phyloP scores from a whole-genome alignment of 164 flowering plant genomes.

The Amborella trichopoda region DNA sequence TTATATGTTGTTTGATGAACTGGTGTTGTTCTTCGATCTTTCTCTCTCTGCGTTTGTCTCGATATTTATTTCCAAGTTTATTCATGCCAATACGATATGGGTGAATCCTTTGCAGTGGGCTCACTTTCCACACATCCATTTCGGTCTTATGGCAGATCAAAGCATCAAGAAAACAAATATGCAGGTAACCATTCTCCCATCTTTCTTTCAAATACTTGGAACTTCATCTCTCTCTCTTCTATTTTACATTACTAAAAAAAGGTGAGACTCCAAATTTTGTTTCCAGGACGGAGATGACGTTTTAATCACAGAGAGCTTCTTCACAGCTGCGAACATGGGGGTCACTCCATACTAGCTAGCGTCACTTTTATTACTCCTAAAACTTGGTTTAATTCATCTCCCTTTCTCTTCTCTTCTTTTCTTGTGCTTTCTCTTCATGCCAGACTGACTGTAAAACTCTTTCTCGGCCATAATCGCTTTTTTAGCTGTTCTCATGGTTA shows the following conservation, averaged over 20 bases:
- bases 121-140: slow-evolving; percentile 97
- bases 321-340: slow-evolving; percentile 64
- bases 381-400: too few relatives aligned
- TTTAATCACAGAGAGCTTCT: slow-evolving; percentile 65
- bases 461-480: too few relatives aligned
- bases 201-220: neutral
- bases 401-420: neutral
- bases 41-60: neutral
- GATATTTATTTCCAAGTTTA: neutral
- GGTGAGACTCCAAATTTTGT: too few relatives aligned
- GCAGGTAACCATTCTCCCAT: neutral
- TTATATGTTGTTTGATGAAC: too few relatives aligned
- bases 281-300: slow-evolving; percentile 67
- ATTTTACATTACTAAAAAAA: too few relatives aligned
- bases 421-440: too few relatives aligned
- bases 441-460: too few relatives aligned
- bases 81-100: neutral
- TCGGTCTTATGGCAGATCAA: slow-evolving; percentile 89
- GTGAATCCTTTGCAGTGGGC: slow-evolving; percentile 61
- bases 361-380: too few relatives aligned
- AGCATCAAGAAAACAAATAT: slow-evolving; percentile 44
- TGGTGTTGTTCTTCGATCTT: neutral
- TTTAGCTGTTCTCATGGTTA: too few relatives aligned
- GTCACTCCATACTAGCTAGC: slow-evolving; percentile 49
- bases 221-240: neutral